Evolutionary conservation across 495 filamentous ascomycete genomes (phyloP), one percentile per base, ranked within the genome.

Genomic region (Chaetomidium leptoderma): DNA sequence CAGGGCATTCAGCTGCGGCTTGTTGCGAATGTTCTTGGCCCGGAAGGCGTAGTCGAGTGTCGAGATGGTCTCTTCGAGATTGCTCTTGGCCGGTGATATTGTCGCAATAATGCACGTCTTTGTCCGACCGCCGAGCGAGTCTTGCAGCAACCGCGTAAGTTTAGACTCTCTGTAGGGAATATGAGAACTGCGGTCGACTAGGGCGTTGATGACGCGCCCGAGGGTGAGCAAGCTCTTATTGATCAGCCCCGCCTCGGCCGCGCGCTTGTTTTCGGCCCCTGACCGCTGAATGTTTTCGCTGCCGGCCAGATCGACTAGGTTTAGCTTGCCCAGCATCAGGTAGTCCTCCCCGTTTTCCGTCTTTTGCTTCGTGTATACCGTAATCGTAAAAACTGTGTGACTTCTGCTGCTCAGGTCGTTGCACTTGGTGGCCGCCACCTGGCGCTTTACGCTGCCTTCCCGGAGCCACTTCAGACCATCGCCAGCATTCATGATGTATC

Each of bases 61-160:
- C 2, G 92, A 97, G 49, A 97, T 97, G 0, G 93, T 98, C 70
- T 98, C 93, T 64, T 98, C 93, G 14, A 97, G 78, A 65, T 97
- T 98, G 74, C 84, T 91, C 67, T 91, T 91, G 6, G 91, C 89
- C 7, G 95, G 91, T 1, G 93, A 97, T 43, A 98, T 82, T 0
- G 95, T 98, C 4, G 93, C 95, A 63, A 98, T 97, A 62, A 98
- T 98, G 73, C 93, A 97, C 4, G 93, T 98, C 69, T 97, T 98
- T 9, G 93, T 98, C 46, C 85, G 84, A 11, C 93, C 93, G 45
- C 93, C 93, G 0, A 98, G 81, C 14, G 93, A 98, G 66, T 98
- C 95, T 84, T 97, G 93, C 47, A 98, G 76, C 2, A 98, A 76
- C 23, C 93, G 83, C 3, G 93, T 99, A 49, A 99, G 81, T 69